Evolutionary conservation across 2,329 filamentous ascomycete genomes (phyloP).

Genomic region (Sarocladium brachiariae): DNA sequence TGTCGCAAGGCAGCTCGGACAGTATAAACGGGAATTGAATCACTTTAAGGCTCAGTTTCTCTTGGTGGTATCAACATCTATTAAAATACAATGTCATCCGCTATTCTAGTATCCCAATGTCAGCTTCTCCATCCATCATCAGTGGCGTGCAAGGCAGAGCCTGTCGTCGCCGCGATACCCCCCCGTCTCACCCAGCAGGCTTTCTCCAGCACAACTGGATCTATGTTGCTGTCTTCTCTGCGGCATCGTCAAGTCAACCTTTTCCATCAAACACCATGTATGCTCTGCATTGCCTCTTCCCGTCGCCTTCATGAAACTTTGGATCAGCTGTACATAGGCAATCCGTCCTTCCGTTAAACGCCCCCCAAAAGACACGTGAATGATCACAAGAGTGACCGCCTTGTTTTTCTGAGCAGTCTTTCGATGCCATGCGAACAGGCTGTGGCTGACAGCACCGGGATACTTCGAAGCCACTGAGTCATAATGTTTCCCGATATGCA

Average conservation of each 20-base stretch:
- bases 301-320: background rate
- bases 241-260: background rate
- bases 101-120: background rate
- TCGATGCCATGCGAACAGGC: background rate
- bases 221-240: background rate
- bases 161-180: background rate
- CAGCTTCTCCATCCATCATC: slow-evolving; percentile 19
- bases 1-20: no score
- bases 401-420: slow-evolving; percentile 11
- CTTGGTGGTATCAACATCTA: slow-evolving; percentile 27
- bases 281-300: slow-evolving; percentile 1
- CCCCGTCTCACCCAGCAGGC: no score
- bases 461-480: no score
- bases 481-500: background rate
- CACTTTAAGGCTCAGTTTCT: no score
- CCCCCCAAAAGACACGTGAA: slow-evolving; percentile 14
- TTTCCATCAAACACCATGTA: background rate
- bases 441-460: background rate
- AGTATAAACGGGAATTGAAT: no score
- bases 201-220: background rate
- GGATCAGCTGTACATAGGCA: background rate
- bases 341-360: slow-evolving; percentile 14
- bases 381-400: slow-evolving; percentile 20
- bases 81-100: slow-evolving; percentile 32
- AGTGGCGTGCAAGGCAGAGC: background rate